A percentile compares a stretch with the other conserved stretches of the same genome.
phyloP scores from a whole-genome alignment of 2,329 filamentous ascomycete genomes.

The Davidsoniella neocaledoniae region DNA sequence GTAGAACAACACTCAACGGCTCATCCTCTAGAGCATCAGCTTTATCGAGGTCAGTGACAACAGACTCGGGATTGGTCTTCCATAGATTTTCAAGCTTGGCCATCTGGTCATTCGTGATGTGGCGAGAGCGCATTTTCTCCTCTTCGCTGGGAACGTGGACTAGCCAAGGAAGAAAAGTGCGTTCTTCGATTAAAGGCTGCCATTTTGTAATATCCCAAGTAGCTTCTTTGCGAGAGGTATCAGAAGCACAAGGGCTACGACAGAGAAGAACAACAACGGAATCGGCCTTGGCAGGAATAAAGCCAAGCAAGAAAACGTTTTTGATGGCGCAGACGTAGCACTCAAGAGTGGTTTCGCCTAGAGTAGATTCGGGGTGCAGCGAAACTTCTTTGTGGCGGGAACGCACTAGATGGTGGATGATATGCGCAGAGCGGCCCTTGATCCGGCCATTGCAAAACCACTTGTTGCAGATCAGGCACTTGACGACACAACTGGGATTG shows the following conservation, averaged over 20 bases:
- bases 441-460: slow-evolving; percentile 98
- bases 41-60: slow-evolving; percentile 54
- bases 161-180: slow-evolving; percentile 87
- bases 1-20: slow-evolving; percentile 75
- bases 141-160: slow-evolving; percentile 79
- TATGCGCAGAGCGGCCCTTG: slow-evolving; percentile 92
- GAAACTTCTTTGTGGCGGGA: slow-evolving; percentile 98
- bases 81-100: slow-evolving; percentile 95
- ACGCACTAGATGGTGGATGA: slow-evolving; percentile 93
- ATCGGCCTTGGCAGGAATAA: slow-evolving; percentile 96
- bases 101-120: slow-evolving; percentile 86
- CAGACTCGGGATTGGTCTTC: slow-evolving; percentile 86
- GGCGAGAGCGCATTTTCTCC: slow-evolving; percentile 86
- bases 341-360: slow-evolving; percentile 91
- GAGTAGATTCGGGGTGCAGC: slow-evolving; percentile 77
- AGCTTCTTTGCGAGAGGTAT: slow-evolving; percentile 96
- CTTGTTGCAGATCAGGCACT: slow-evolving; percentile 87
- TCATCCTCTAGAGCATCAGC: slow-evolving; percentile 73
- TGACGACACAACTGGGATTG: slow-evolving; percentile 86
- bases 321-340: slow-evolving; percentile 99
- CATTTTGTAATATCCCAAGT: slow-evolving; percentile 98
- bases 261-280: slow-evolving; percentile 94
- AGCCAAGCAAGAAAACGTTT: slow-evolving; percentile 92
- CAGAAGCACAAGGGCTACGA: slow-evolving; percentile 87
- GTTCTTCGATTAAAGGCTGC: slow-evolving; percentile 94